These are phyloP conservation scores for Hypomontagnella submonticulosa DNA, from an alignment of 495 filamentous ascomycete genomes.

Conservation along the genomic window DNA sequence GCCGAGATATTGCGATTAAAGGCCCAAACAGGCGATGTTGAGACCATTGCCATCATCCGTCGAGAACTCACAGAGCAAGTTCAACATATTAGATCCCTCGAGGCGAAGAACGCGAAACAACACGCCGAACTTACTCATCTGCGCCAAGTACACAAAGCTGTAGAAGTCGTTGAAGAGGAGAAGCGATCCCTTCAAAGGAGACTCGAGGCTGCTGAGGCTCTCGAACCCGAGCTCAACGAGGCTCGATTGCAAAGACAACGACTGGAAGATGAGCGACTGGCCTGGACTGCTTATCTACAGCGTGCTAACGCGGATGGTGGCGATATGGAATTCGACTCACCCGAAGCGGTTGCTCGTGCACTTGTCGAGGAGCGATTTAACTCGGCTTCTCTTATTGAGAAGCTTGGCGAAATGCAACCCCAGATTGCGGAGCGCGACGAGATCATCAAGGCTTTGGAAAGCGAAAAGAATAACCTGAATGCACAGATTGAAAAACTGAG, in stretches of 20 bases:
- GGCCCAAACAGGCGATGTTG: constrained; percentile 84
- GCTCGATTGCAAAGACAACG: constrained; percentile 83
- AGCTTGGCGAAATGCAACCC: constrained; percentile 78
- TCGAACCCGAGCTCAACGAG: constrained; percentile 80
- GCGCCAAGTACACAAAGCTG: constrained; percentile 79
- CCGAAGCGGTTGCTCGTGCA: constrained; percentile 87
- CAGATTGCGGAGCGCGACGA: constrained; percentile 85
- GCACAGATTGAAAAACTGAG: constrained; percentile 78
- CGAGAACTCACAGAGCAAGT: constrained; percentile 89
- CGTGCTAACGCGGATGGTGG: constrained; percentile 65
- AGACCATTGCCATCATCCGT: constrained; percentile 83
- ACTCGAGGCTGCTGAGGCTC: constrained; percentile 76
- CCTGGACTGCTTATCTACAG: constrained; percentile 89
- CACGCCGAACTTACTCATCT: constrained; percentile 80
- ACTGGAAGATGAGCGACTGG: constrained; percentile 84
- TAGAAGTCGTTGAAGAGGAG: constrained; percentile 96
- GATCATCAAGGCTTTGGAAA: constrained; percentile 75
- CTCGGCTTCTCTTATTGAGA: constrained; percentile 78
- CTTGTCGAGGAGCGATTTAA: constrained; percentile 84
- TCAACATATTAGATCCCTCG: constrained; percentile 83
- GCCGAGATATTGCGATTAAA: constrained; percentile 83
- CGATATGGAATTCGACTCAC: constrained; percentile 81
- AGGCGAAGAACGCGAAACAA: constrained; percentile 83
- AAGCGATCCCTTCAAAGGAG: constrained; percentile 84
- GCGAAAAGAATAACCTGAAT: constrained; percentile 68